Evolutionary conservation across 2,329 filamentous ascomycete species (phyloP).

Genomic region (Coniella vitis): DNA sequence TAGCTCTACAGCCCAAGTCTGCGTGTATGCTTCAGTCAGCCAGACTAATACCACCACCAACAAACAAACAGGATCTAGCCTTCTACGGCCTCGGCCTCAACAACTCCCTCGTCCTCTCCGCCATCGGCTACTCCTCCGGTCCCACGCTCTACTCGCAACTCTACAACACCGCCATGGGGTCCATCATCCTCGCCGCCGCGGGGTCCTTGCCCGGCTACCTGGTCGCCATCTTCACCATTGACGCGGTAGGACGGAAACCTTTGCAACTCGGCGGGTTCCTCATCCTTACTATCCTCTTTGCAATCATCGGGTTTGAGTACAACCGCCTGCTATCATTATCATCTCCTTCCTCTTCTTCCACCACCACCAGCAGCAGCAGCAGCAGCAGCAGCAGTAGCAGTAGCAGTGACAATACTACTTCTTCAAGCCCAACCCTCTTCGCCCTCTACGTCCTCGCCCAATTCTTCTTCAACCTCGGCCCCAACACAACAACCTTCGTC

Average conservation of each 20-base stretch:
- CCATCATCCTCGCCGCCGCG: slow-evolving; percentile 70
- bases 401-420: too few species aligned
- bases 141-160: slow-evolving; percentile 60
- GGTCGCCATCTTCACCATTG: slow-evolving; percentile 66
- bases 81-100: slow-evolving; percentile 71
- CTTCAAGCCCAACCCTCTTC: too few species aligned
- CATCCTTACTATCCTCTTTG: slow-evolving; percentile 55
- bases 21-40: too few species aligned
- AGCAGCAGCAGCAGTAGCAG: too few species aligned
- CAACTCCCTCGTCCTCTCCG: slow-evolving; percentile 61
- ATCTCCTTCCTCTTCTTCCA: slow-evolving; percentile 16
- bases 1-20: too few species aligned
- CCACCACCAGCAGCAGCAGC: too few species aligned
- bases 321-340: slow-evolving; percentile 29
- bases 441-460: slow-evolving; percentile 58
- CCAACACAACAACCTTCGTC: slow-evolving; percentile 61
- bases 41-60: not conserved
- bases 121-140: slow-evolving; percentile 64
- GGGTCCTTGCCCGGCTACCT: slow-evolving; percentile 77
- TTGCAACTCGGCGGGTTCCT: slow-evolving; percentile 62
- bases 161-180: slow-evolving; percentile 67
- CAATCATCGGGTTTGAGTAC: slow-evolving; percentile 55
- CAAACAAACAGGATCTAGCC: slow-evolving; percentile 47
- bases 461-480: slow-evolving; percentile 61
- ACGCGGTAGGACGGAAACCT: slow-evolving; percentile 69